A percentile compares a stretch with the other conserved stretches of the same genome.
Evolutionary conservation across 1,284 basidiomycete species (phyloP).

Genomic region (Meira miltonrushii): DNA sequence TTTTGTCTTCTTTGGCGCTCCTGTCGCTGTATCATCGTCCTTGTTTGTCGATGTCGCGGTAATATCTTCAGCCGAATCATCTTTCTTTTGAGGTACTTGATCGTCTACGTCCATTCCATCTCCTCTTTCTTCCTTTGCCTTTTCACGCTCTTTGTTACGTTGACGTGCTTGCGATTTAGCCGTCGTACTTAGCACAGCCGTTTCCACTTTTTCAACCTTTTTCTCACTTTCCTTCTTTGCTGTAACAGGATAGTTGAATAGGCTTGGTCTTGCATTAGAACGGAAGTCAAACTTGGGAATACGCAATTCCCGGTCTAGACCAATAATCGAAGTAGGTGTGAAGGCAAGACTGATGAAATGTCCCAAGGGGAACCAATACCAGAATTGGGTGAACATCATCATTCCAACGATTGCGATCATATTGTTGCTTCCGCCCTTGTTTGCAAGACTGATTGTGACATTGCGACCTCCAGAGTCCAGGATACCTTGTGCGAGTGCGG

Average conservation of each 20-base stretch:
- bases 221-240: constrained; percentile 46
- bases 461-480: constrained; percentile 52
- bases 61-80: constrained; percentile 5
- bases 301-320: constrained; percentile 41
- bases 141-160: constrained; percentile 5
- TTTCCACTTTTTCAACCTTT: constrained; percentile 51
- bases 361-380: constrained; percentile 53
- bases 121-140: constrained; percentile 30
- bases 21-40: background rate
- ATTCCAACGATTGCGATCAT: constrained; percentile 52
- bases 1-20: constrained; percentile 20
- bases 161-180: constrained; percentile 43
- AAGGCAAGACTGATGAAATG: constrained; percentile 50
- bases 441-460: constrained; percentile 49
- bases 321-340: constrained; percentile 50
- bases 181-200: constrained; percentile 49
- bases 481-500: constrained; percentile 47
- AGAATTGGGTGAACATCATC: constrained; percentile 52
- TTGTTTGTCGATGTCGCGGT: constrained; percentile 10
- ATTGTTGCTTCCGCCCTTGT: constrained; percentile 45
- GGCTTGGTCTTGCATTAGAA: constrained; percentile 44
- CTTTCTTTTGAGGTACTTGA: constrained; percentile 12
- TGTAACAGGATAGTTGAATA: constrained; percentile 48
- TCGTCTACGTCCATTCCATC: constrained; percentile 44
- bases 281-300: constrained; percentile 47